phyloP scores from a whole-genome alignment of 805 yeast genomes.

The Wickerhamiella occidentalis region DNA sequence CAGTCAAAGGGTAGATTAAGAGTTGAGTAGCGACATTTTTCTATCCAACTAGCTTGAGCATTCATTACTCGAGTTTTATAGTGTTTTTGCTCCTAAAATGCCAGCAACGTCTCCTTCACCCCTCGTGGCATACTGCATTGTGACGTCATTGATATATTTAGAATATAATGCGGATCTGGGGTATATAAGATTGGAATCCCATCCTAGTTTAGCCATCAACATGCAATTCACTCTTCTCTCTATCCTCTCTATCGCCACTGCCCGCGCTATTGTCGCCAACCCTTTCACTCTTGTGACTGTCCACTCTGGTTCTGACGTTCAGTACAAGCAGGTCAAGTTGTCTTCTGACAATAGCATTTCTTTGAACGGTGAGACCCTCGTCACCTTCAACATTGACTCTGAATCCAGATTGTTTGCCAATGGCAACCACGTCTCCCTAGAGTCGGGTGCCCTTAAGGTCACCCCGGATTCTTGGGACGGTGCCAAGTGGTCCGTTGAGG shows the following conservation, averaged over 20 bases:
- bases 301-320: conserved; percentile 7
- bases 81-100: no score
- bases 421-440: not conserved
- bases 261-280: not conserved
- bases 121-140: no score
- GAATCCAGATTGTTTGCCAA: not conserved
- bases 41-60: no score
- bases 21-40: no score
- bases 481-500: not conserved
- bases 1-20: no score
- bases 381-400: not conserved
- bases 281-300: not conserved
- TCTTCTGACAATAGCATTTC: conserved; percentile 3
- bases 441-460: not conserved
- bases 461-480: not conserved
- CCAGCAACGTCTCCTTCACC: no score
- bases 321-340: not conserved
- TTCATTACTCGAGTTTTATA: no score
- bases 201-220: not conserved
- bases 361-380: conserved; percentile 5
- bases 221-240: not conserved
- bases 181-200: no score
- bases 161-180: no score
- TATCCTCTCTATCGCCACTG: conserved; percentile 1
- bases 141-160: no score